Evolutionary conservation across 805 yeast species (phyloP).

Genomic region (Scheffersomyces lignosus): DNA sequence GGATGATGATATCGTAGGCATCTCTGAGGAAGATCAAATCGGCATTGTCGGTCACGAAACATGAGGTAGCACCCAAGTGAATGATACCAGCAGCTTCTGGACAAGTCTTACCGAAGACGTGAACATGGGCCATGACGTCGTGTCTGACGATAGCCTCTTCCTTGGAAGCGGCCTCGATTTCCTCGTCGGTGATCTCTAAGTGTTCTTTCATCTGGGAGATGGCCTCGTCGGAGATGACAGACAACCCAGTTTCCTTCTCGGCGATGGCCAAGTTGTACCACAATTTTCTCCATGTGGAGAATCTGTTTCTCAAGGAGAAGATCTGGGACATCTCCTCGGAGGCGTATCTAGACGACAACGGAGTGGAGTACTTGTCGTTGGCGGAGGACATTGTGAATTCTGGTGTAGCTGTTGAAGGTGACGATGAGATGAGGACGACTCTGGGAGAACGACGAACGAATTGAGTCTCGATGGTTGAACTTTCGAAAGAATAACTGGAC

Average conservation of each 20-base stretch:
- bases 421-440: too few species aligned
- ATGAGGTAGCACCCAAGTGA: conserved; percentile 97
- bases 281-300: conserved; percentile 96
- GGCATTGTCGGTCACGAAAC: conserved; percentile 97
- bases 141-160: conserved; percentile 99
- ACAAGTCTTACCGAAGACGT: conserved; percentile 86
- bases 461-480: too few species aligned
- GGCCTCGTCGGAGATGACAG: conserved; percentile 86
- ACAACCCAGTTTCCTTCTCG: conserved; percentile 86
- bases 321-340: conserved; percentile 94
- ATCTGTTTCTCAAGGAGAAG: conserved; percentile 90
- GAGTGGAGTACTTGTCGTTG: conserved; percentile 83
- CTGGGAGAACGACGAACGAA: too few species aligned
- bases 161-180: conserved; percentile 80
- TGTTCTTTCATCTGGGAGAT: conserved; percentile 79
- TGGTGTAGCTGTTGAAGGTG: conserved; percentile 3
- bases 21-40: conserved; percentile 95
- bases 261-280: conserved; percentile 97
- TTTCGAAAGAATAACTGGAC: too few species aligned
- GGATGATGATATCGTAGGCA: conserved; percentile 90
- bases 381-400: conserved; percentile 29
- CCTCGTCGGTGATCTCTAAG: conserved; percentile 86
- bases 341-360: conserved; percentile 95
- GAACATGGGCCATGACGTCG: conserved; percentile 99
- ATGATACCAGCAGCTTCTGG: conserved; percentile 98